Conservation (phyloP, 78 protist genomes). For the Reticulomyxa filosa region DNA sequence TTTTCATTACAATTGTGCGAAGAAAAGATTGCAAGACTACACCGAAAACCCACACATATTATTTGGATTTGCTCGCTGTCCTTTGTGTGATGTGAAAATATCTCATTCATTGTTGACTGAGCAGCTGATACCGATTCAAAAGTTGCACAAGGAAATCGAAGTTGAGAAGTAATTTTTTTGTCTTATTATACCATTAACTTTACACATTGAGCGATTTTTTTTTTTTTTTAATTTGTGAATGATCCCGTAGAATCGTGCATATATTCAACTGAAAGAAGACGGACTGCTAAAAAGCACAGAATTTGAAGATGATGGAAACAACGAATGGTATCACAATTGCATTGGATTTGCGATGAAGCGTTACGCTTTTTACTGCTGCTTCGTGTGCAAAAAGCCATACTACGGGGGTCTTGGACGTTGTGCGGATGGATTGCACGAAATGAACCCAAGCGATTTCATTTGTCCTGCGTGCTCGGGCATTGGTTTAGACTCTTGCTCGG, state of each 20-base stretch:
- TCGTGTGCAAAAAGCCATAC: constrained; percentile 35
- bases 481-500: too few species aligned
- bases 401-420: constrained; percentile 36
- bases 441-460: too few species aligned
- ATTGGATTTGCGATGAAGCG: constrained; percentile 25
- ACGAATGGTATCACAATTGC: not conserved
- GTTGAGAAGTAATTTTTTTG: too few species aligned
- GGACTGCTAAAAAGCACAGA: not conserved
- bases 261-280: not conserved
- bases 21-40: constrained; percentile 13
- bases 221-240: too few species aligned
- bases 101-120: not conserved
- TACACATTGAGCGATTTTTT: too few species aligned
- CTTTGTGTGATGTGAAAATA: constrained; percentile 30
- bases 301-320: not conserved
- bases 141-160: too few species aligned
- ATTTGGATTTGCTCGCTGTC: constrained; percentile 35
- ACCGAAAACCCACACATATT: constrained; percentile 37
- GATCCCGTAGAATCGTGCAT: not conserved
- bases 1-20: constrained; percentile 28
- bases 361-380: constrained; percentile 34
- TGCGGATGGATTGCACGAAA: too few species aligned
- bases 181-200: too few species aligned
- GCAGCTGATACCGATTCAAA: not conserved
- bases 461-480: too few species aligned